Evolutionary conservation across 2,329 filamentous ascomycete species (phyloP).

Genomic region (Atkinsonella texensis): DNA sequence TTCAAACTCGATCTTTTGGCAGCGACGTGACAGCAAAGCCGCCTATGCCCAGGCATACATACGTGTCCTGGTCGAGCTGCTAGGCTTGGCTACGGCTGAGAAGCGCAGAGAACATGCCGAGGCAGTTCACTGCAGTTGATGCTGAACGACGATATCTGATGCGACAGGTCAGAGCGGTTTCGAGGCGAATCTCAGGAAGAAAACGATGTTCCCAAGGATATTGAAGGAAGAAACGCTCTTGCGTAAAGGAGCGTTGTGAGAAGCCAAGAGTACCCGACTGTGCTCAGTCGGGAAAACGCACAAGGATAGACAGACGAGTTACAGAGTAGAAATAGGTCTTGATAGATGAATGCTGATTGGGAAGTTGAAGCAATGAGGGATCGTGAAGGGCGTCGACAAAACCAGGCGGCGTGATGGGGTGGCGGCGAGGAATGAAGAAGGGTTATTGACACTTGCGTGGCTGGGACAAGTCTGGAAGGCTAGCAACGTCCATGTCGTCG

Average conservation of each 20-base stretch:
- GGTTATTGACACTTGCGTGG: no score
- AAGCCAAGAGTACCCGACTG: neutral
- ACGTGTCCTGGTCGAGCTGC: conserved; percentile 8
- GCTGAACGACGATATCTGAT: neutral
- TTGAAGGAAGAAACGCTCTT: neutral
- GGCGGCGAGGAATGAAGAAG: neutral
- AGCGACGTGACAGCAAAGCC: conserved; percentile 22
- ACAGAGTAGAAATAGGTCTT: no score
- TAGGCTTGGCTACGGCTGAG: conserved; percentile 13
- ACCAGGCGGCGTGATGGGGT: neutral
- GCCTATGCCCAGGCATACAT: conserved; percentile 12
- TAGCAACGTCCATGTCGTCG: no score
- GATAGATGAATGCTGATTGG: neutral
- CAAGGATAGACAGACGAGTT: no score
- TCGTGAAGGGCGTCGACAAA: neutral
- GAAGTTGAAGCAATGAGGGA: neutral
- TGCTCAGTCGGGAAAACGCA: neutral
- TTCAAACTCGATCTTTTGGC: conserved; percentile 18
- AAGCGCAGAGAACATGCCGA: conserved; percentile 10
- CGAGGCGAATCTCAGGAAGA: neutral
- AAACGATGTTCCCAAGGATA: neutral
- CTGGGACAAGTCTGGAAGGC: no score
- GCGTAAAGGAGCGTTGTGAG: neutral
- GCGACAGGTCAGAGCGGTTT: neutral
- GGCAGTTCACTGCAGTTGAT: no score